Conservation (phyloP, 805 yeast species). For the Yarrowia porcina region DNA sequence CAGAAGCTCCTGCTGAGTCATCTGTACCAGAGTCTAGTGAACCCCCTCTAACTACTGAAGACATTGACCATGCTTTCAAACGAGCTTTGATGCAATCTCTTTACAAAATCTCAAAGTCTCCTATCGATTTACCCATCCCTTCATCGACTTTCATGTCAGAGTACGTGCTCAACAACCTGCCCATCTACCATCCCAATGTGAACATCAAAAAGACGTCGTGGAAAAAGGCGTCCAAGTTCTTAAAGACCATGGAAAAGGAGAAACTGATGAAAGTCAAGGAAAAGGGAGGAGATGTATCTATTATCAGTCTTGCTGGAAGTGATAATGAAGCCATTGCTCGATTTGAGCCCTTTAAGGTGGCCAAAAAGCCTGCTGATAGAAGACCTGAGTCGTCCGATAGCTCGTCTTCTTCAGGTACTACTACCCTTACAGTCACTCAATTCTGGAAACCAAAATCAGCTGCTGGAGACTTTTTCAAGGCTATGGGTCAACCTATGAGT, state of each 20-base stretch:
- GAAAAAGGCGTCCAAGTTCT: slow-evolving; percentile 82
- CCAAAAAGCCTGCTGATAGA: slow-evolving; percentile 30
- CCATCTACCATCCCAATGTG: slow-evolving; percentile 43
- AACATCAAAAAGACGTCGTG: slow-evolving; percentile 73
- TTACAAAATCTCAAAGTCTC: slow-evolving; percentile 40
- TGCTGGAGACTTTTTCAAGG: slow-evolving; percentile 31
- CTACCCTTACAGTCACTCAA: slow-evolving; percentile 32
- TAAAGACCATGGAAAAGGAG: slow-evolving; percentile 81
- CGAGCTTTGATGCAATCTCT: slow-evolving; percentile 70
- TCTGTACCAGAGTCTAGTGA: slow-evolving; percentile 25
- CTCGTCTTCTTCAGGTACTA: background rate
- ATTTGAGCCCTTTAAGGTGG: slow-evolving; percentile 61
- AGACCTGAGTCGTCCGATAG: slow-evolving; percentile 20
- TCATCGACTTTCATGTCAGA: slow-evolving; percentile 74
- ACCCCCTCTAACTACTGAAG: slow-evolving; percentile 24
- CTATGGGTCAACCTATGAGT: slow-evolving; percentile 23
- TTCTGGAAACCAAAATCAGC: slow-evolving; percentile 36
- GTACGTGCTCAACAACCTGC: slow-evolving; percentile 68
- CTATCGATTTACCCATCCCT: slow-evolving; percentile 60
- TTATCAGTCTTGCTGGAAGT: slow-evolving; percentile 50
- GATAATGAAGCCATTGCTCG: slow-evolving; percentile 49
- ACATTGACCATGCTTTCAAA: slow-evolving; percentile 70
- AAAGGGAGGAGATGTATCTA: slow-evolving; percentile 73
- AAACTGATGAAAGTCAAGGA: slow-evolving; percentile 71
- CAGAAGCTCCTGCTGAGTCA: background rate